phyloP scores from a whole-genome alignment of 139 green algal genomes.

The Astrephomene gubernaculifera region DNA sequence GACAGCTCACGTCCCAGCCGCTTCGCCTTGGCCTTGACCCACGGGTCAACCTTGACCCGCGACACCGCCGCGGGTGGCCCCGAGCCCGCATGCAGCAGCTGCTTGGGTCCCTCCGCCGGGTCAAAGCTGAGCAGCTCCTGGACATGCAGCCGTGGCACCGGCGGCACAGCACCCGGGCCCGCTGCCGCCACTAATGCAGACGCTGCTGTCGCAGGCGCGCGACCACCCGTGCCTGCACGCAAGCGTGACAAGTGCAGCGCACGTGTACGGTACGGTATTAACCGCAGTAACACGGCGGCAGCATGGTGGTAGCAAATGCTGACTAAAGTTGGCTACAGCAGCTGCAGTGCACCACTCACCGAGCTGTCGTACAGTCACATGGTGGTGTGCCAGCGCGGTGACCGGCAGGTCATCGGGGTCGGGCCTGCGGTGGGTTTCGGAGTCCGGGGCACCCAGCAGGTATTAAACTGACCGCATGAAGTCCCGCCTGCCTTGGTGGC shows the following conservation, averaged over 20 bases:
- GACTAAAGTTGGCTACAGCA: too few species aligned
- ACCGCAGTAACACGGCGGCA: too few species aligned
- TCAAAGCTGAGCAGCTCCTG: slow-evolving; percentile 61
- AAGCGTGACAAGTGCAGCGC: too few species aligned
- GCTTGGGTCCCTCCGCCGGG: slow-evolving; percentile 46
- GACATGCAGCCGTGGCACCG: slow-evolving; percentile 25
- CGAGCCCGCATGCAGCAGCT: background rate
- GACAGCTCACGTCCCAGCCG: slow-evolving; percentile 47
- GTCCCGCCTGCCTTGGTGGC: too few species aligned
- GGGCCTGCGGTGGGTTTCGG: slow-evolving; percentile 6
- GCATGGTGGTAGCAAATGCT: too few species aligned
- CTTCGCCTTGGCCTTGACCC: slow-evolving; percentile 36
- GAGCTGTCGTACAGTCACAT: slow-evolving; percentile 50
- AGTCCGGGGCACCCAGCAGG: too few species aligned
- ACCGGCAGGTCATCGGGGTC: slow-evolving; percentile 52
- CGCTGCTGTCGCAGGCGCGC: background rate
- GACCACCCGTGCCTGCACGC: too few species aligned
- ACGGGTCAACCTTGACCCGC: slow-evolving; percentile 9
- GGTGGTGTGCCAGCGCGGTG: slow-evolving; percentile 54
- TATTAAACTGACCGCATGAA: too few species aligned
- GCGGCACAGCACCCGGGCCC: background rate
- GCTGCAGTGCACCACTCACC: background rate
- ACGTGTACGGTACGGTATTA: too few species aligned
- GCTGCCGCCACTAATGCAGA: background rate
- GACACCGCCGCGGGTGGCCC: background rate